Evolutionary conservation across 305 asterid genomes (phyloP).

Genomic region (Plantago coronopus): DNA sequence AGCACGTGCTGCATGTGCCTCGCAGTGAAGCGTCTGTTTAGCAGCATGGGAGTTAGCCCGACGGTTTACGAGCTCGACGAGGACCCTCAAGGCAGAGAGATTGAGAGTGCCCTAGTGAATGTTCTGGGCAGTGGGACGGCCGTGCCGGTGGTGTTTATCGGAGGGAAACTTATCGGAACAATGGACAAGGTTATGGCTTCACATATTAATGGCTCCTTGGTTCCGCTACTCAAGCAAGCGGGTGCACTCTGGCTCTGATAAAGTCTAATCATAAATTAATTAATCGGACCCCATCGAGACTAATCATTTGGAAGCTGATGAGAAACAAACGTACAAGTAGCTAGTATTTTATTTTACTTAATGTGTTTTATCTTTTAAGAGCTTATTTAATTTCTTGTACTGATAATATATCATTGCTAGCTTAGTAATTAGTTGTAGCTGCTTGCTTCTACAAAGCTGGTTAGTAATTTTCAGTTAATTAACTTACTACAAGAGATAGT

Average conservation of each 20-base stretch:
- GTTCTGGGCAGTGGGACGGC: slow-evolving; percentile 18
- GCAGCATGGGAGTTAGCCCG: slow-evolving; percentile 24
- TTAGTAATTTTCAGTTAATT: no score
- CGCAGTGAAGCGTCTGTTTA: slow-evolving; percentile 18
- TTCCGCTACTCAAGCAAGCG: slow-evolving; percentile 27
- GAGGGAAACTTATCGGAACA: slow-evolving; percentile 25
- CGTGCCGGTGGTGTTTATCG: slow-evolving; percentile 29
- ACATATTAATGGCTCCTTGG: slow-evolving; percentile 25
- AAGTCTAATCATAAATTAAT: no score
- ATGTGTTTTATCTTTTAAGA: no score
- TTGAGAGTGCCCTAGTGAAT: slow-evolving; percentile 20
- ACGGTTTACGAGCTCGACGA: slow-evolving; percentile 24
- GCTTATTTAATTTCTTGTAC: no score
- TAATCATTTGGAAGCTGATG: no score
- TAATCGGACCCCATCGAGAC: no score
- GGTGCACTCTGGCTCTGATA: slow-evolving; percentile 27
- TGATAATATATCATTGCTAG: no score
- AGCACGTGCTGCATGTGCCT: slow-evolving; percentile 26
- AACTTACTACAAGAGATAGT: no score
- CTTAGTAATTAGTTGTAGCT: no score
- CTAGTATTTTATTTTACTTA: no score
- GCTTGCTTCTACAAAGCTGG: no score
- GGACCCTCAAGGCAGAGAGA: slow-evolving; percentile 18
- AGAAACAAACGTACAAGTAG: no score
- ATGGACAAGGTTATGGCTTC: slow-evolving; percentile 30